Conservation (phyloP, 202 grass and related monocot genomes). For the Schoenoplectus triqueter region DNA sequence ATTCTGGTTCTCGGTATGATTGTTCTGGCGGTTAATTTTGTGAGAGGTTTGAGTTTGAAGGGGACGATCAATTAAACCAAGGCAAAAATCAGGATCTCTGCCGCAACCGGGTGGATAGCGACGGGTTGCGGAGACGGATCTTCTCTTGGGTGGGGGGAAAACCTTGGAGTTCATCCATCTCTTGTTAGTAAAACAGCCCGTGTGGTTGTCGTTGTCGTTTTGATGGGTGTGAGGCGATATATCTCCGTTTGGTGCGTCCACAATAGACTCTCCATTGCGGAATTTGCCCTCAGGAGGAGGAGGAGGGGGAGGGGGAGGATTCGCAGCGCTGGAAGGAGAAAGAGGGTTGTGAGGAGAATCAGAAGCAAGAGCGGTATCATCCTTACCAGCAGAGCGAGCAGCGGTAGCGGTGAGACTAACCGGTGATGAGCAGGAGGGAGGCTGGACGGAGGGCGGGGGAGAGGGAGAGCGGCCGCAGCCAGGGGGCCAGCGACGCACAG, state of each 20-base stretch:
- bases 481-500: slow-evolving; percentile 46
- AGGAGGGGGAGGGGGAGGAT: neutral
- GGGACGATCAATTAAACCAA: neutral
- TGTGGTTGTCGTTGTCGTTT: neutral
- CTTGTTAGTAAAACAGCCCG: slow-evolving; percentile 27
- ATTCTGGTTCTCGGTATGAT: neutral
- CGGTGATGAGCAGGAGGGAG: neutral
- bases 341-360: neutral
- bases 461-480: slow-evolving; percentile 44
- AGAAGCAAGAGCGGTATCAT: neutral
- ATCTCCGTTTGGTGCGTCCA: neutral
- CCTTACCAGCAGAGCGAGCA: neutral
- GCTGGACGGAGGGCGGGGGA: neutral
- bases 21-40: neutral
- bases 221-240: neutral
- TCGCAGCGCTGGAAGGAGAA: neutral
- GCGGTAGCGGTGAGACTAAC: neutral
- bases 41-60: neutral
- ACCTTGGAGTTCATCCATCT: slow-evolving; percentile 42
- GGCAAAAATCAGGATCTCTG: slow-evolving; percentile 26
- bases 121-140: slow-evolving; percentile 42
- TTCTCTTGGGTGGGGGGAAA: slow-evolving; percentile 45
- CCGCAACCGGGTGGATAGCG: slow-evolving; percentile 54
- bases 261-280: too few relatives aligned
- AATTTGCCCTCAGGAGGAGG: neutral